phyloP scores from a whole-genome alignment of 2,329 filamentous ascomycete genomes.

The Colletotrichum chlorophyti region DNA sequence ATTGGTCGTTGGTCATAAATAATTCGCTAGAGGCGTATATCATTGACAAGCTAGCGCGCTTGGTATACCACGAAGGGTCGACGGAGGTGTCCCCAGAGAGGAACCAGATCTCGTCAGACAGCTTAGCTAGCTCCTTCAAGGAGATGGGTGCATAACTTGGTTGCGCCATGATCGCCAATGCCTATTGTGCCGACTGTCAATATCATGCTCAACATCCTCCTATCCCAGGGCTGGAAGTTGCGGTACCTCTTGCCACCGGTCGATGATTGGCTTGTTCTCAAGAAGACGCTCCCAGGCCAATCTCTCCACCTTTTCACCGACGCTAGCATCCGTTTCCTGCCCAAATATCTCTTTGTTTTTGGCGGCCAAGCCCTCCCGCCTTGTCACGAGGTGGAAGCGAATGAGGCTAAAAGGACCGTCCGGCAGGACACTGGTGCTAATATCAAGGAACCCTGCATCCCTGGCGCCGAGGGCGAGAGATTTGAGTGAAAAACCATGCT shows the following conservation, averaged over 20 bases:
- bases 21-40: constrained; percentile 79
- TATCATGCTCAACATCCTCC: neutral
- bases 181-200: constrained; percentile 55
- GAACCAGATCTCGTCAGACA: constrained; percentile 93
- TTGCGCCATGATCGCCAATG: constrained; percentile 88
- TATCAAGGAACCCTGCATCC: constrained; percentile 86
- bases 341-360: constrained; percentile 47
- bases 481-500: constrained; percentile 79
- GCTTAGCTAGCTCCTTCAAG: constrained; percentile 76
- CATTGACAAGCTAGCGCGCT: constrained; percentile 61
- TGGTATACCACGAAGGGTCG: constrained; percentile 86
- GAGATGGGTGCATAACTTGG: constrained; percentile 79
- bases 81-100: constrained; percentile 83
- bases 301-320: constrained; percentile 70
- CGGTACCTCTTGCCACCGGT: constrained; percentile 85
- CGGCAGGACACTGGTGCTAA: constrained; percentile 83
- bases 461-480: constrained; percentile 79
- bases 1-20: constrained; percentile 91
- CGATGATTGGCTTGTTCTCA: constrained; percentile 75
- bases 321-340: constrained; percentile 36
- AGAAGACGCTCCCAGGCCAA: constrained; percentile 80
- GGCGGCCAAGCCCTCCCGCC: constrained; percentile 65
- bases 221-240: neutral
- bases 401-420: constrained; percentile 83
- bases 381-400: constrained; percentile 74